A percentile compares a stretch with the other conserved stretches of the same genome.
phyloP scores from a whole-genome alignment of 768 basidiomycete species.

The Boletus huronensis region DNA sequence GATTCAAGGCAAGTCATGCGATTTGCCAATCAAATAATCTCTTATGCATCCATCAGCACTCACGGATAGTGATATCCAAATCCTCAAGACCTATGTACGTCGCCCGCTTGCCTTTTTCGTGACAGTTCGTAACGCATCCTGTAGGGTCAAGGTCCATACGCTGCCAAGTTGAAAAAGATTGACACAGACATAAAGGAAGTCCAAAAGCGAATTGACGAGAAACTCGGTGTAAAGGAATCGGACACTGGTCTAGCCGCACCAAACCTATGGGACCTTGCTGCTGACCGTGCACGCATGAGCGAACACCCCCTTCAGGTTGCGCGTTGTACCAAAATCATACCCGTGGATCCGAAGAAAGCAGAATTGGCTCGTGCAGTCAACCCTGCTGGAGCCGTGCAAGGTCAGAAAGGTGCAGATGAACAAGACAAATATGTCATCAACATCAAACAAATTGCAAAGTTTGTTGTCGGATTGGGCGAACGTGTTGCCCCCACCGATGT shows the following conservation, averaged over 20 bases:
- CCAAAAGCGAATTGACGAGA: conserved; percentile 96
- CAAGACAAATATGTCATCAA: conserved; percentile 99
- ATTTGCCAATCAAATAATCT: neutral
- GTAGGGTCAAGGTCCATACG: conserved; percentile 98
- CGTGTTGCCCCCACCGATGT: conserved; percentile 97
- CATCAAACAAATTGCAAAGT: conserved; percentile 99
- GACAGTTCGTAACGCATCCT: neutral
- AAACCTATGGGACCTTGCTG: conserved; percentile 95
- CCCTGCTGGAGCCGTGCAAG: conserved; percentile 70
- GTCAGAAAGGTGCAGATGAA: conserved; percentile 96
- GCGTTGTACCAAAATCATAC: conserved; percentile 97
- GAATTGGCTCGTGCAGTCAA: conserved; percentile 78
- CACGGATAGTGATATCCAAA: conserved; percentile 98
- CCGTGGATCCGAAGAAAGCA: conserved; percentile 69
- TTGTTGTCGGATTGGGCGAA: conserved; percentile 95
- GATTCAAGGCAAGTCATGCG: conserved; percentile 65
- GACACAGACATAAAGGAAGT: conserved; percentile 93
- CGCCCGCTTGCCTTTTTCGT: neutral
- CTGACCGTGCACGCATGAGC: conserved; percentile 86
- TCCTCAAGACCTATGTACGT: conserved; percentile 94
- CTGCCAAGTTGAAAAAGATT: conserved; percentile 78
- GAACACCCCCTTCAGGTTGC: conserved; percentile 97
- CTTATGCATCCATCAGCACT: conserved; percentile 53
- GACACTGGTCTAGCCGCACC: conserved; percentile 97
- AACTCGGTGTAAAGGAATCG: conserved; percentile 96